Evolutionary conservation across 768 basidiomycete species (phyloP).

Genomic region (Russula ochroleuca): DNA sequence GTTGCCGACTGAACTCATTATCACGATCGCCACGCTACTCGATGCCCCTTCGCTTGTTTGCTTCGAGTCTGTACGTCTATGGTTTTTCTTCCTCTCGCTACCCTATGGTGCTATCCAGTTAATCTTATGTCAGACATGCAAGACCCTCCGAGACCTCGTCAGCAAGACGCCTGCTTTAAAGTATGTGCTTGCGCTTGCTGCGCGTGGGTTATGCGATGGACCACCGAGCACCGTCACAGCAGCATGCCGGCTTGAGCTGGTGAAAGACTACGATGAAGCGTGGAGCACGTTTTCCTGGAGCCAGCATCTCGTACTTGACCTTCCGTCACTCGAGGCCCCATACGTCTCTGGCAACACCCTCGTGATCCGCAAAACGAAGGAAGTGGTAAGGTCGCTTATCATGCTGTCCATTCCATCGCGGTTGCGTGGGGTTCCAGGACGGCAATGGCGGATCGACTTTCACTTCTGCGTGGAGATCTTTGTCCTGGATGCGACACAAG

Average conservation of each 20-base stretch:
- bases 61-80: neutral
- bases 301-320: neutral
- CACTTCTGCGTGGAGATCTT: neutral
- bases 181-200: constrained; percentile 3
- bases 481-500: constrained; percentile 1
- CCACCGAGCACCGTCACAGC: constrained; percentile 4
- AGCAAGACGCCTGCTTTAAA: neutral
- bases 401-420: constrained; percentile 6
- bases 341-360: neutral
- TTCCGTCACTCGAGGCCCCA: neutral
- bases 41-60: neutral
- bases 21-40: neutral
- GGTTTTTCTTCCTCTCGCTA: neutral
- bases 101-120: too few species aligned
- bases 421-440: neutral
- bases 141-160: neutral
- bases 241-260: neutral
- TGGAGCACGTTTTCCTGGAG: constrained; percentile 12
- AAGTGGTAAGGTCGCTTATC: neutral
- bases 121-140: neutral
- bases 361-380: neutral
- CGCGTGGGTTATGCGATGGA: constrained; percentile 5
- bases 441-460: constrained; percentile 3
- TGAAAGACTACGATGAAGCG: constrained; percentile 2
- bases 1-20: neutral